phyloP scores from a whole-genome alignment of 1,284 basidiomycete species.

The Apiotrichum gamsii region DNA sequence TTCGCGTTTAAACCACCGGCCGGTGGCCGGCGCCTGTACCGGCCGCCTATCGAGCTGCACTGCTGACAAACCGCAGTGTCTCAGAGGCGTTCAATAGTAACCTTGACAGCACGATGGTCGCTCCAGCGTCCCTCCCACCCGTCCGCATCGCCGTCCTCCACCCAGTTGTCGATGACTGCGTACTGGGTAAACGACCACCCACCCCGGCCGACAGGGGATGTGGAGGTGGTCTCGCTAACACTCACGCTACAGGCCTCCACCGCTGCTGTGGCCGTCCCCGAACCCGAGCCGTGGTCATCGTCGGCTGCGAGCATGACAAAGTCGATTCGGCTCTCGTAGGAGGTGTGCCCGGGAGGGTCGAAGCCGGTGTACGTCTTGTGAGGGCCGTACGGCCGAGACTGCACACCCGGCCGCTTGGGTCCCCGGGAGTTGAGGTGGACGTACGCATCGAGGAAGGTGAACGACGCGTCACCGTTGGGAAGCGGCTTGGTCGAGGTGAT shows the following conservation, averaged over 20 bases:
- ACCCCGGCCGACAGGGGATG: conserved; percentile 13
- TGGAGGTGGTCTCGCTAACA: too few species aligned
- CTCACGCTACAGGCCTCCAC: too few species aligned
- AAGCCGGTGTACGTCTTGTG: conserved; percentile 37
- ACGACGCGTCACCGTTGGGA: conserved; percentile 18
- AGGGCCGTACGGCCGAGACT: conserved; percentile 34
- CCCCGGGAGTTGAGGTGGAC: conserved; percentile 18
- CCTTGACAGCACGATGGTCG: conserved; percentile 41
- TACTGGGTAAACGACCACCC: conserved; percentile 28
- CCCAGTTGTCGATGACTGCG: conserved; percentile 38
- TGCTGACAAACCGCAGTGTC: too few species aligned
- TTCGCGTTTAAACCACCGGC: too few species aligned
- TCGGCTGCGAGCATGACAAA: conserved; percentile 35
- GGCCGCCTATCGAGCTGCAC: too few species aligned
- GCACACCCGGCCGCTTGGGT: conserved; percentile 3
- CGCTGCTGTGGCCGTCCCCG: too few species aligned
- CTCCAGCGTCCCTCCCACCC: conserved; percentile 42
- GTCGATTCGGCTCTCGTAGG: conserved; percentile 34
- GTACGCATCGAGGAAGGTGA: conserved; percentile 36
- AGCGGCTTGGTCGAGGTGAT: conserved; percentile 31
- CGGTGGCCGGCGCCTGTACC: too few species aligned
- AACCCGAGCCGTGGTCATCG: neutral
- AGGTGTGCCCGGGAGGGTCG: conserved; percentile 20
- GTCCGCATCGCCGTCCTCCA: conserved; percentile 29
- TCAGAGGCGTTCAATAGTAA: conserved; percentile 10